Evolutionary conservation across 768 basidiomycete species (phyloP).

Genomic region (Tylopilus sp.): DNA sequence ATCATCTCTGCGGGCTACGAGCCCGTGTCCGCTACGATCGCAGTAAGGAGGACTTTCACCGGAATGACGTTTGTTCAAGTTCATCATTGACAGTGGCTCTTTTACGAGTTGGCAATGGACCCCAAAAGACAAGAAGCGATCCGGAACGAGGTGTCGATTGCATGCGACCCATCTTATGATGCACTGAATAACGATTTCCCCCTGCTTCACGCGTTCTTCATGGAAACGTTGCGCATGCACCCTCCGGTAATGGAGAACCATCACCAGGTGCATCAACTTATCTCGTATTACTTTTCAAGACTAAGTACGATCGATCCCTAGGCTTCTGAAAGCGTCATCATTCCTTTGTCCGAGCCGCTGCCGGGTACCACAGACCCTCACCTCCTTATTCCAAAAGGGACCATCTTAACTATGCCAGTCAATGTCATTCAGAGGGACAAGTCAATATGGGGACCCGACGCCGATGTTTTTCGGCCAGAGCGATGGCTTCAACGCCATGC

Average conservation of each 20-base stretch:
- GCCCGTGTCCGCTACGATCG: conserved; percentile 35
- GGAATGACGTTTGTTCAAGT: conserved; percentile 2
- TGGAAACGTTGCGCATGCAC: conserved; percentile 60
- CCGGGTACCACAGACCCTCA: conserved; percentile 40
- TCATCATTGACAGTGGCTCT: conserved; percentile 47
- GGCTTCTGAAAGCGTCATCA: conserved; percentile 48
- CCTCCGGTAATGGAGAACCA: conserved; percentile 64
- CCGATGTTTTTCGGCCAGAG: conserved; percentile 53
- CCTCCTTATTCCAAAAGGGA: conserved; percentile 55
- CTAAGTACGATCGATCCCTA: conserved; percentile 19
- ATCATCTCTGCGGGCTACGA: conserved; percentile 56
- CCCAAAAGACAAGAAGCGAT: conserved; percentile 51
- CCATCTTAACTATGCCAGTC: conserved; percentile 50
- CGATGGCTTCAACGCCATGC: conserved; percentile 54
- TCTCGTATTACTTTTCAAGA: neutral
- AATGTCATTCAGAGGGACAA: conserved; percentile 55
- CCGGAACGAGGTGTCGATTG: conserved; percentile 48
- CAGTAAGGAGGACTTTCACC: conserved; percentile 21
- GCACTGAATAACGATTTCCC: conserved; percentile 46
- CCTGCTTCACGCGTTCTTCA: conserved; percentile 57
- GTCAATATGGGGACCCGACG: conserved; percentile 58
- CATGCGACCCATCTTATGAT: conserved; percentile 50
- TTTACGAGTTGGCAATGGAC: conserved; percentile 58
- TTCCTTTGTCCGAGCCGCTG: conserved; percentile 55
- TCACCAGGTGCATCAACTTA: conserved; percentile 43